These are phyloP conservation scores for Colletotrichum tofieldiae DNA, from an alignment of 2,329 filamentous ascomycete species.

Conservation along the genomic window DNA sequence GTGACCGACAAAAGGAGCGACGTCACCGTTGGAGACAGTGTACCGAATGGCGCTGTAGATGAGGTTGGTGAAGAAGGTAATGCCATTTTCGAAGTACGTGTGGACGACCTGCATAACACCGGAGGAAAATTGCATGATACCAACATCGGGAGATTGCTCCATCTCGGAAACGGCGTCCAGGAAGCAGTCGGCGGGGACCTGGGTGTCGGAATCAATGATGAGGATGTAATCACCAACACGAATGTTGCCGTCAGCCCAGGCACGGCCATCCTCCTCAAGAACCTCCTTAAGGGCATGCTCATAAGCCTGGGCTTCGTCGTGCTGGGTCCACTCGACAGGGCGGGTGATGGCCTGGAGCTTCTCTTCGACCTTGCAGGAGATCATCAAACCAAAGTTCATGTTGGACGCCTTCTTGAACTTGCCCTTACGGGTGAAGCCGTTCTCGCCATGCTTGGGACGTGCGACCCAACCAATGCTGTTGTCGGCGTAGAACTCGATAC, in stretches of 20 bases:
- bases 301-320: conserved; percentile 78
- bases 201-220: conserved; percentile 85
- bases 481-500: conserved; percentile 79
- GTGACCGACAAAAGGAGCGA: conserved; percentile 86
- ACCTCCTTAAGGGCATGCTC: conserved; percentile 76
- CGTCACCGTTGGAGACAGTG: conserved; percentile 83
- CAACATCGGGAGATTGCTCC: conserved; percentile 84
- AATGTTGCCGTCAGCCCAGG: conserved; percentile 89
- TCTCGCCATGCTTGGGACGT: conserved; percentile 74
- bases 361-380: conserved; percentile 80
- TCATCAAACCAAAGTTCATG: conserved; percentile 80
- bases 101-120: conserved; percentile 85
- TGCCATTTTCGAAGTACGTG: conserved; percentile 80
- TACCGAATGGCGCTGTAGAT: conserved; percentile 85
- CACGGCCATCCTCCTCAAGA: conserved; percentile 77
- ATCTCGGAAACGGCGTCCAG: conserved; percentile 86
- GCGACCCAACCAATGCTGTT: conserved; percentile 81
- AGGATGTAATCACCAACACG: conserved; percentile 88
- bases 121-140: conserved; percentile 83
- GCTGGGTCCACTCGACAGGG: conserved; percentile 75
- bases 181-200: conserved; percentile 83
- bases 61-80: conserved; percentile 81
- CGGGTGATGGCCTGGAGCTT: conserved; percentile 73
- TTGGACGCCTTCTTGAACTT: conserved; percentile 82
- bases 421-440: conserved; percentile 74